Conservation (phyloP, 2,329 filamentous ascomycete genomes). For the Plenodomus tracheiphilus region DNA sequence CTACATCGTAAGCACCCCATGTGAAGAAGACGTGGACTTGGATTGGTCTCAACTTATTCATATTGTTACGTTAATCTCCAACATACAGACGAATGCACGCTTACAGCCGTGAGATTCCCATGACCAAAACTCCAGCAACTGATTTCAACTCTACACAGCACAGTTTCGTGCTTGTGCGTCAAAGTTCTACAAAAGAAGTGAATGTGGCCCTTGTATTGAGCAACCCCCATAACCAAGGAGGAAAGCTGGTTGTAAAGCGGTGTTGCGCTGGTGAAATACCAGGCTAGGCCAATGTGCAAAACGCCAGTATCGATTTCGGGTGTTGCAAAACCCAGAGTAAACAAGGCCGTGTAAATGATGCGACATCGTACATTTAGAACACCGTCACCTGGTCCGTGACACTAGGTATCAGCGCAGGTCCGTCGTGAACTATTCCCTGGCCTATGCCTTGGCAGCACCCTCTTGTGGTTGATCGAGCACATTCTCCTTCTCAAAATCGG, state of each 20-base stretch:
- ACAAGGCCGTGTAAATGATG: constrained; percentile 16
- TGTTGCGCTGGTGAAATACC: constrained; percentile 3
- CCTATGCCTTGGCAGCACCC: constrained; percentile 23
- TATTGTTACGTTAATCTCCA: constrained; percentile 12
- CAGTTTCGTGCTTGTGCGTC: background rate
- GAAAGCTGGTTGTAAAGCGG: constrained; percentile 8
- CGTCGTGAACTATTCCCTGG: background rate
- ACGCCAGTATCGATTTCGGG: constrained; percentile 19
- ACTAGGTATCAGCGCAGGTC: background rate
- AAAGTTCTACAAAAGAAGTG: constrained; percentile 26
- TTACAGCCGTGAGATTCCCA: constrained; percentile 2
- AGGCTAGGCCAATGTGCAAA: background rate
- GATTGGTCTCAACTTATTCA: constrained; percentile 4
- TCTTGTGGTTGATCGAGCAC: constrained; percentile 12
- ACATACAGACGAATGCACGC: constrained; percentile 7
- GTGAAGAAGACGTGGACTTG: no score
- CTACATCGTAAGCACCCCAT: no score
- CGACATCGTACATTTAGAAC: constrained; percentile 21
- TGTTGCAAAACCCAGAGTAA: constrained; percentile 10
- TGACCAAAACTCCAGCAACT: background rate
- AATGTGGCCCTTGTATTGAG: constrained; percentile 4
- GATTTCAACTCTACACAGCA: background rate
- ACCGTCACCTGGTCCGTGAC: constrained; percentile 8
- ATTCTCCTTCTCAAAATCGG: constrained; percentile 57
- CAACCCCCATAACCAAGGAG: constrained; percentile 1